Evolutionary conservation across 2,329 filamentous ascomycete genomes (phyloP).

Genomic region (Penicillium sp.): DNA sequence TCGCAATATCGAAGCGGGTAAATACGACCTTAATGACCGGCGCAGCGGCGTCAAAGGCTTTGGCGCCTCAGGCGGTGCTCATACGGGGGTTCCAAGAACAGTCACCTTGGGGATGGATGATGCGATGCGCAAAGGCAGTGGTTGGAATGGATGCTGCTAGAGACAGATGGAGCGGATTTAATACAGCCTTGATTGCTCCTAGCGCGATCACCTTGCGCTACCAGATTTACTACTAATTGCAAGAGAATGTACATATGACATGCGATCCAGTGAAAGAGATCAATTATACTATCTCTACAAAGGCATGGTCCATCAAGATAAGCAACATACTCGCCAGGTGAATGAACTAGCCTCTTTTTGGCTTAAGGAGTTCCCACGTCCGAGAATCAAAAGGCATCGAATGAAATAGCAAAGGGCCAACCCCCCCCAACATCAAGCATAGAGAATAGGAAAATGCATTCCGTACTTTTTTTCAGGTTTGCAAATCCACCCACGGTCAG

Average conservation of each 20-base stretch:
- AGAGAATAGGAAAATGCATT: neutral
- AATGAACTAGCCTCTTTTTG: neutral
- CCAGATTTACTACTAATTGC: neutral
- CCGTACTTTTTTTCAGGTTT: neutral
- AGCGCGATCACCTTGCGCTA: neutral
- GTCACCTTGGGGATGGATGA: constrained; percentile 51
- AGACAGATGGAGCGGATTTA: neutral
- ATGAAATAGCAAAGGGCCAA: neutral
- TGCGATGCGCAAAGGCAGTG: constrained; percentile 47
- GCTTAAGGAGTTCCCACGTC: neutral
- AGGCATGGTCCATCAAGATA: constrained; percentile 3
- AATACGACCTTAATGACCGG: constrained; percentile 91
- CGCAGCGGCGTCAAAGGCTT: constrained; percentile 82
- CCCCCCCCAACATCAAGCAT: neutral
- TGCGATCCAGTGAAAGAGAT: constrained; percentile 1
- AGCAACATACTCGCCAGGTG: neutral
- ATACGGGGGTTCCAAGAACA: constrained; percentile 40
- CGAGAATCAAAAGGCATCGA: neutral
- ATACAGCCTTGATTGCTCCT: constrained; percentile 1
- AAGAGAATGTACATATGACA: constrained; percentile 7
- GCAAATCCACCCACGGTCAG: neutral
- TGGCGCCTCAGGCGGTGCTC: constrained; percentile 43
- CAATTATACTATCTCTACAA: constrained; percentile 5
- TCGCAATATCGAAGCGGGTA: constrained; percentile 92
- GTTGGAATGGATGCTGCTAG: constrained; percentile 44